Base-by-base conservation (phyloP, 805 yeast genomes). In the Hanseniaspora nectarophila region DNA sequence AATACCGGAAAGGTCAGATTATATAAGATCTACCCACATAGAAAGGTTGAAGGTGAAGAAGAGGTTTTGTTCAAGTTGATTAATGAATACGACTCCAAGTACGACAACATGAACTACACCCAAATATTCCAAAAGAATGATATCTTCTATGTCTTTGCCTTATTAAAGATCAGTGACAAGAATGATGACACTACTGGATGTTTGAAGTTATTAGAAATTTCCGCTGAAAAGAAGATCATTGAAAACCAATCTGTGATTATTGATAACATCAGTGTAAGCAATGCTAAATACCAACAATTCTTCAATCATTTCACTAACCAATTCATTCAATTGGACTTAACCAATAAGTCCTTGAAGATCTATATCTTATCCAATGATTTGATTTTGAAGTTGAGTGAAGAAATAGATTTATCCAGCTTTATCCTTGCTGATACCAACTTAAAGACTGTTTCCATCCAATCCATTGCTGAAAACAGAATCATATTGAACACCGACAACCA, bases 1-100 rank as follows among this genome's bases (percentile, higher is more conserved):
- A 54, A 60, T 48, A 59, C 58, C 46, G 70, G 70, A 16, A 53
- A 61, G 16, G 56, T 66, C 26, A 63, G 63, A 50, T 53, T 61
- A 15, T 65, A 58, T 54, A 49, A 49, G 26, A 24, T 49, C 12
- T 49, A 49, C 23, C 53, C 53, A 31, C 53, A 49, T n/a, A 42
- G 46, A 49, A 49, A 49, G 18, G 28, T 34, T 10, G 63, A 61
- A 34, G 55, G 55, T 23, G 51, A 58, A n/a, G 53, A 53, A 43
- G 21, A 62, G 48, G 37, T 29, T 4, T 28, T 49, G 23, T 49
- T 49, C 23, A 61, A 57, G 46, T 46, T 61, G n/a, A 52, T 58
- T 21, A 53, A 56, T 39, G 60, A 63, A 3, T 32, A 56, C 18
- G 59, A 61, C 26, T 56, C 59, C 9, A 56, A 61, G 1, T 63